Evolutionary conservation across 2,329 filamentous ascomycete species (phyloP).

Genomic region (Aspergillus sp.): DNA sequence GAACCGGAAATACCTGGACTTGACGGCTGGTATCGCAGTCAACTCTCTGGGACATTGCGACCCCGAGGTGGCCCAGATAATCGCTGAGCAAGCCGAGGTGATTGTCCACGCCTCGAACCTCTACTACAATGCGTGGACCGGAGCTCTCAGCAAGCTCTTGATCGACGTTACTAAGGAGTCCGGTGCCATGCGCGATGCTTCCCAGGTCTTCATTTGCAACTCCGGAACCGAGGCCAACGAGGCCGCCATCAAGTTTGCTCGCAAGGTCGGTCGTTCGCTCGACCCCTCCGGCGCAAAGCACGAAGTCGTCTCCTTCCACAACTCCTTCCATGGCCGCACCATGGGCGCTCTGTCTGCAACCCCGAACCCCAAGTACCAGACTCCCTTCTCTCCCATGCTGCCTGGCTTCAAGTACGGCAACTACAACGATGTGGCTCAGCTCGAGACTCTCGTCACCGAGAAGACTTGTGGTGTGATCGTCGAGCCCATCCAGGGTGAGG

Average conservation of each 20-base stretch:
- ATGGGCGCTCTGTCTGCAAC: conserved; percentile 96
- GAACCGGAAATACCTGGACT: conserved; percentile 85
- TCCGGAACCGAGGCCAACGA: conserved; percentile 97
- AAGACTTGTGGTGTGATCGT: conserved; percentile 92
- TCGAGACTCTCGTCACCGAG: conserved; percentile 74
- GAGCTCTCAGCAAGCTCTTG: conserved; percentile 80
- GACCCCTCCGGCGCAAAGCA: conserved; percentile 72
- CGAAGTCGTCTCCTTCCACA: conserved; percentile 86
- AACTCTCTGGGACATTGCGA: conserved; percentile 92
- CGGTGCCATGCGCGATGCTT: conserved; percentile 78
- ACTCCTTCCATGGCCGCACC: conserved; percentile 93
- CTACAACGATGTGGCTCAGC: conserved; percentile 76
- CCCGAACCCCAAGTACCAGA: conserved; percentile 96
- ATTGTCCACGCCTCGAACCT: conserved; percentile 93
- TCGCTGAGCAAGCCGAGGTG: conserved; percentile 76
- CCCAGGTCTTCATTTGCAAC: conserved; percentile 89
- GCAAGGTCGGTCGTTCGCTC: conserved; percentile 79
- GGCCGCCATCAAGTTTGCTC: conserved; percentile 93
- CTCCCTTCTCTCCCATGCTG: conserved; percentile 91
- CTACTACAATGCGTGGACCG: conserved; percentile 96
- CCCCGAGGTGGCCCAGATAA: conserved; percentile 69
- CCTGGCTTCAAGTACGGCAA: conserved; percentile 86
- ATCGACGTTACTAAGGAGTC: conserved; percentile 77
- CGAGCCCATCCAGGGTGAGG: conserved; percentile 96
- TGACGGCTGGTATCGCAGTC: conserved; percentile 94